Conservation (phyloP, 768 basidiomycete genomes). For the Chalciporus pseudorubinellus region DNA sequence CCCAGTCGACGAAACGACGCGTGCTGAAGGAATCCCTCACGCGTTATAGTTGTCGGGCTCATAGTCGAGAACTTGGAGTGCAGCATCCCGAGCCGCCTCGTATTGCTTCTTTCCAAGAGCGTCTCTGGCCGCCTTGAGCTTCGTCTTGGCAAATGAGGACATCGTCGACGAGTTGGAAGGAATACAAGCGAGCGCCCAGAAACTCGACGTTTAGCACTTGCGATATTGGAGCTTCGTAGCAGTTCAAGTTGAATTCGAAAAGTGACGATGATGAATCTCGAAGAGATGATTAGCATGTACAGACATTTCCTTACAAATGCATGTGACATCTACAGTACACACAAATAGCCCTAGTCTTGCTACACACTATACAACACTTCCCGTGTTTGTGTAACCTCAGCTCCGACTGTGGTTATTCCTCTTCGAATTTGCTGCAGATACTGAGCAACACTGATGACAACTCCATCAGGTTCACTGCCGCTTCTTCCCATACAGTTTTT, state of each 20-base stretch:
- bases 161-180: slow-evolving; percentile 9
- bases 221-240: too few relatives aligned
- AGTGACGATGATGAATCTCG: too few relatives aligned
- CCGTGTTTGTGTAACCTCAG: too few relatives aligned
- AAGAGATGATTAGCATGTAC: too few relatives aligned
- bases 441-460: neutral
- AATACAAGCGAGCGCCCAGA: neutral
- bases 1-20: neutral
- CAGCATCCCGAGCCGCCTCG: slow-evolving; percentile 60
- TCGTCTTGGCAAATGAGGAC: slow-evolving; percentile 56
- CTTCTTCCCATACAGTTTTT: neutral
- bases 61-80: slow-evolving; percentile 62
- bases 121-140: slow-evolving; percentile 79
- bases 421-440: neutral
- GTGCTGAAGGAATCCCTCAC: slow-evolving; percentile 43
- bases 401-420: too few relatives aligned
- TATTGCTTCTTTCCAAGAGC: slow-evolving; percentile 75
- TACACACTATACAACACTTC: too few relatives aligned
- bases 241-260: too few relatives aligned
- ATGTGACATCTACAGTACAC: too few relatives aligned
- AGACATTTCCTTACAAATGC: too few relatives aligned
- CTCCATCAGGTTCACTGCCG: neutral
- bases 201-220: neutral
- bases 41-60: slow-evolving; percentile 87
- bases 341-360: too few relatives aligned